A percentile compares a stretch with the other conserved stretches of the same genome.
phyloP scores from a whole-genome alignment of 2,329 filamentous ascomycete genomes.

The Hypomyces rosellus region DNA sequence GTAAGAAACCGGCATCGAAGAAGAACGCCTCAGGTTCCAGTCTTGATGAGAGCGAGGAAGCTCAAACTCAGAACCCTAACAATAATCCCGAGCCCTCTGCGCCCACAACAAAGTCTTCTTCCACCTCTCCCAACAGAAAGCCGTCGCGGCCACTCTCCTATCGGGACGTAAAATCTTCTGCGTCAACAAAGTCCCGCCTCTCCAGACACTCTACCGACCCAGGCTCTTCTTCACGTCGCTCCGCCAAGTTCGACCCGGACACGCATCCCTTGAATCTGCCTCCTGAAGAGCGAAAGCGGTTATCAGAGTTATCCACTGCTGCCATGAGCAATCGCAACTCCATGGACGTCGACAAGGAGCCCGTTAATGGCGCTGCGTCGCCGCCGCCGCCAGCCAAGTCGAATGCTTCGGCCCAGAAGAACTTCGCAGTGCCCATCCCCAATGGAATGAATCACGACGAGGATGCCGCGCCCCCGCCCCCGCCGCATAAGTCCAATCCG shows the following conservation, averaged over 20 bases:
- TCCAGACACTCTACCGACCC: conserved; percentile 46
- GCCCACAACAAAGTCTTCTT: conserved; percentile 28
- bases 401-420: conserved; percentile 33
- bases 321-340: conserved; percentile 55
- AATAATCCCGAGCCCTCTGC: conserved; percentile 31
- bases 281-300: conserved; percentile 76
- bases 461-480: conserved; percentile 55
- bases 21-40: conserved; percentile 33
- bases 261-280: conserved; percentile 86
- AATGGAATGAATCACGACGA: conserved; percentile 37
- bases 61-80: conserved; percentile 28
- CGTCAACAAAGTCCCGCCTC: conserved; percentile 35
- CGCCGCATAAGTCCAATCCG: conserved; percentile 63
- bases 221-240: conserved; percentile 40
- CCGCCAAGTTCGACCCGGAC: conserved; percentile 57
- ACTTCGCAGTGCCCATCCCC: conserved; percentile 49
- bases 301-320: conserved; percentile 58
- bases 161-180: conserved; percentile 22
- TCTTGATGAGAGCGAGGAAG: conserved; percentile 31
- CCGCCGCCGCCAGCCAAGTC: conserved; percentile 24
- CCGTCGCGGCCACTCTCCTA: conserved; percentile 25
- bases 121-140: conserved; percentile 24
- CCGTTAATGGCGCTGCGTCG: conserved; percentile 43
- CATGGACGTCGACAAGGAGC: conserved; percentile 73
- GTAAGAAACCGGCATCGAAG: conserved; percentile 38